Conservation (phyloP, 106 monocot genomes). For the Dendrobium huoshanense region DNA sequence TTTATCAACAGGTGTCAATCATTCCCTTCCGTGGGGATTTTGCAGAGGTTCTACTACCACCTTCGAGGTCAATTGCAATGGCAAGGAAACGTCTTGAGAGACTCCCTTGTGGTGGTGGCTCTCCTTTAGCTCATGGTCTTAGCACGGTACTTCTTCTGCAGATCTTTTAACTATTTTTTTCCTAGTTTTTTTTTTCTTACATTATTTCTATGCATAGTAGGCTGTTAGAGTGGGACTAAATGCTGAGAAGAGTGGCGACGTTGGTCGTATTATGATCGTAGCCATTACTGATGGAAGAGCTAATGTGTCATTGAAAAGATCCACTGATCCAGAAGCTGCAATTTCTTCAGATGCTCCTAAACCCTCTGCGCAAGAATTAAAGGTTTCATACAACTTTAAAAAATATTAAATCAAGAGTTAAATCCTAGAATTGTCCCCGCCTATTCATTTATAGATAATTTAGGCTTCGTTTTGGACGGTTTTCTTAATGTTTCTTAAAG, state of each 20-base stretch:
- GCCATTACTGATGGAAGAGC: conserved; percentile 99
- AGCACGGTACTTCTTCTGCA: conserved; percentile 53
- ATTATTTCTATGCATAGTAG: conserved; percentile 40
- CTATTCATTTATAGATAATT: too few relatives aligned
- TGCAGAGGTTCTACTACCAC: conserved; percentile 96
- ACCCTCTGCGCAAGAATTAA: conserved; percentile 85
- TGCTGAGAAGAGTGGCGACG: conserved; percentile 99
- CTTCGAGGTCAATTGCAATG: conserved; percentile 98
- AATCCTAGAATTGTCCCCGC: too few relatives aligned
- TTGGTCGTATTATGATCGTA: conserved; percentile 97
- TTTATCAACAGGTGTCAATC: conserved; percentile 65
- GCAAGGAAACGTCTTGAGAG: conserved; percentile 95
- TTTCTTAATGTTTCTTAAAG: too few relatives aligned
- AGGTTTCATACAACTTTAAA: conserved; percentile 39
- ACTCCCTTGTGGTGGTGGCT: conserved; percentile 99
- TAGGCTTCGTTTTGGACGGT: too few relatives aligned
- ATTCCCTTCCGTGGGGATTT: conserved; percentile 97
- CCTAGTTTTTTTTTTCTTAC: background rate
- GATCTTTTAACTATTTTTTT: background rate
- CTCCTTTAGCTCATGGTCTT: conserved; percentile 98
- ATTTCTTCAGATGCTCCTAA: conserved; percentile 62
- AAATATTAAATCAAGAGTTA: background rate
- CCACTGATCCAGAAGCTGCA: conserved; percentile 86
- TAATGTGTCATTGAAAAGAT: conserved; percentile 85
- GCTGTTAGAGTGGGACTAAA: conserved; percentile 99